Conservation (phyloP, 148 eudicot genomes). For the Limonium bicolor region DNA sequence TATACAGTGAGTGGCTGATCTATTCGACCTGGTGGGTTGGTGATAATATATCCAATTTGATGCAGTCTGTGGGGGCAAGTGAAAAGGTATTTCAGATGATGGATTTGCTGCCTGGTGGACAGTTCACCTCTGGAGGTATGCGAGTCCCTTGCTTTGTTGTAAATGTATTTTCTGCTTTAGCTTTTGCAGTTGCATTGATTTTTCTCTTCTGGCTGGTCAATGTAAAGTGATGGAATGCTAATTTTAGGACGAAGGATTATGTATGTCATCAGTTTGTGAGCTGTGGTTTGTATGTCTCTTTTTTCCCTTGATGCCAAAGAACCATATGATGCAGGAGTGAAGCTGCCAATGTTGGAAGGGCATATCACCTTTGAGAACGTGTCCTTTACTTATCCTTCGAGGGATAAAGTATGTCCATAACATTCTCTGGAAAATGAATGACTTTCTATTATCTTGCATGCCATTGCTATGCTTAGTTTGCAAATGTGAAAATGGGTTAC, state of each 20-base stretch:
- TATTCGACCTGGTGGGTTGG: constrained; percentile 99
- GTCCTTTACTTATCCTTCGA: constrained; percentile 65
- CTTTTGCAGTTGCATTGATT: too few species aligned
- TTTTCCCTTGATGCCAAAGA: too few species aligned
- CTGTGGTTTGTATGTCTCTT: too few species aligned
- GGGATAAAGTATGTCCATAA: constrained; percentile 43
- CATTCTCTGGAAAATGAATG: background rate
- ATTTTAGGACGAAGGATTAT: too few species aligned
- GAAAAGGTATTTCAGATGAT: constrained; percentile 94
- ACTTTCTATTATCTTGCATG: background rate
- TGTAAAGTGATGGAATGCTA: too few species aligned
- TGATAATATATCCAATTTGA: constrained; percentile 82
- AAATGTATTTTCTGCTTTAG: too few species aligned
- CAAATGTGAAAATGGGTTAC: background rate
- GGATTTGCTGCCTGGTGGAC: constrained; percentile 71
- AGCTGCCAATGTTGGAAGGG: constrained; percentile 51
- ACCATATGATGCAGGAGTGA: constrained; percentile 39
- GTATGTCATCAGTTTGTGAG: too few species aligned
- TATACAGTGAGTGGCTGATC: constrained; percentile 98
- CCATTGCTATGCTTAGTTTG: background rate
- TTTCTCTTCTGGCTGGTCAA: too few species aligned
- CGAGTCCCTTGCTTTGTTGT: too few species aligned
- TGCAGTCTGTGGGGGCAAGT: constrained; percentile 99
- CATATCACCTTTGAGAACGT: constrained; percentile 64
- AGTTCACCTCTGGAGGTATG: constrained; percentile 67